These are phyloP conservation scores for Arabis alpina DNA, from an alignment of 345 rosid species.

Conservation along the genomic window DNA sequence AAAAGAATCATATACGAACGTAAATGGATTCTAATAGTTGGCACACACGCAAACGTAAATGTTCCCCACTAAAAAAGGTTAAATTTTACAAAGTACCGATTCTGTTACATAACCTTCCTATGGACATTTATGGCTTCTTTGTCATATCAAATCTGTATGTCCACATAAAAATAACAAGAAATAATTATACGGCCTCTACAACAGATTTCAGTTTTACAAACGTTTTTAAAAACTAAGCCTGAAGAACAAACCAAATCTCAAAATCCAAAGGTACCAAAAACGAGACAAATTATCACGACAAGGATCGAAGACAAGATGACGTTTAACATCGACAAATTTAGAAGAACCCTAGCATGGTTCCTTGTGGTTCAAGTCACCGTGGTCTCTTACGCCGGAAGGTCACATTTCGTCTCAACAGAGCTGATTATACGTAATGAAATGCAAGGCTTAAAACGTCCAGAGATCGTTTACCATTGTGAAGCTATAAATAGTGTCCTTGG, in stretches of 20 bases:
- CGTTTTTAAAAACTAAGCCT: conserved; percentile 10
- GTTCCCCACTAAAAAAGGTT: not conserved
- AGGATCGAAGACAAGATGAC: not conserved
- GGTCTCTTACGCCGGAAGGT: conserved; percentile 18
- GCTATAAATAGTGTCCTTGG: conserved; percentile 31
- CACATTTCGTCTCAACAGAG: conserved; percentile 37
- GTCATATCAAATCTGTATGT: not conserved
- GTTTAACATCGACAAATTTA: conserved; percentile 11
- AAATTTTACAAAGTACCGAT: not conserved
- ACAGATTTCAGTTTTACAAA: conserved; percentile 35
- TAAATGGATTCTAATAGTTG: not conserved
- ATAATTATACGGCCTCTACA: not conserved
- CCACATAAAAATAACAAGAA: conserved; percentile 17
- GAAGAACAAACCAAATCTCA: not conserved
- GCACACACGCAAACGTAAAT: not conserved
- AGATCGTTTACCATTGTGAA: conserved; percentile 36
- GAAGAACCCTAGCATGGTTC: conserved; percentile 32
- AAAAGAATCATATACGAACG: too few species aligned
- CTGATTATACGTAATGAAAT: conserved; percentile 37
- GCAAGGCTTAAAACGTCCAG: conserved; percentile 38
- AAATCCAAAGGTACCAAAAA: not conserved
- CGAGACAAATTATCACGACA: conserved; percentile 7
- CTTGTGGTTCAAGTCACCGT: conserved; percentile 26
- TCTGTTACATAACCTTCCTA: conserved; percentile 7
- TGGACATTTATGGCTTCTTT: not conserved